phyloP scores from a whole-genome alignment of 2,329 filamentous ascomycete genomes.

The Trichoderma citrinoviride region DNA sequence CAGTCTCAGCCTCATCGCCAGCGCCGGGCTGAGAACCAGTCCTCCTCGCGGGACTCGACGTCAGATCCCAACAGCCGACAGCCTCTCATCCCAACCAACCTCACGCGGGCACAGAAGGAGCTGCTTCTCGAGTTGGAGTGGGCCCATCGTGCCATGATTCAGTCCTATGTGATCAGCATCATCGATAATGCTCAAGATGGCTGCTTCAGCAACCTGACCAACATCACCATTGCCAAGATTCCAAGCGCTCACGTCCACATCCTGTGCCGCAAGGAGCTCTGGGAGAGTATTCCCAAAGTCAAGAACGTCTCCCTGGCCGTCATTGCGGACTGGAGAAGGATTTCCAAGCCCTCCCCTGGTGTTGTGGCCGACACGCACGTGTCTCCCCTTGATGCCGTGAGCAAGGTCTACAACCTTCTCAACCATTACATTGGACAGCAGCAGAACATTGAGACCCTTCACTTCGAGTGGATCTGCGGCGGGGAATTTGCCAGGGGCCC shows the following conservation, averaged over 20 bases:
- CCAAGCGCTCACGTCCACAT: constrained; percentile 59
- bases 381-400: constrained; percentile 51
- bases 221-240: constrained; percentile 61
- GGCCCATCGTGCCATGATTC: constrained; percentile 66
- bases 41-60: constrained; percentile 14
- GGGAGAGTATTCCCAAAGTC: constrained; percentile 56
- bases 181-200: constrained; percentile 53
- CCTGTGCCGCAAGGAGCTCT: constrained; percentile 58
- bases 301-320: constrained; percentile 56
- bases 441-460: constrained; percentile 54
- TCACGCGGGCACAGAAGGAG: constrained; percentile 64
- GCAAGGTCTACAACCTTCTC: constrained; percentile 53
- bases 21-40: constrained; percentile 25
- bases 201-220: constrained; percentile 54
- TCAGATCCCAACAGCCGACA: constrained; percentile 24
- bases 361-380: constrained; percentile 48
- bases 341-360: constrained; percentile 52
- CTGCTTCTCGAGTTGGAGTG: constrained; percentile 67
- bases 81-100: constrained; percentile 50
- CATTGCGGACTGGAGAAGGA: constrained; percentile 63
- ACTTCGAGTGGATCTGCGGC: constrained; percentile 65
- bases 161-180: constrained; percentile 63
- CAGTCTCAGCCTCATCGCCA: background rate
- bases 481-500: constrained; percentile 64
- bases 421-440: constrained; percentile 47